Conservation (phyloP, 805 yeast genomes). For the Teunomyces aglyptinius region DNA sequence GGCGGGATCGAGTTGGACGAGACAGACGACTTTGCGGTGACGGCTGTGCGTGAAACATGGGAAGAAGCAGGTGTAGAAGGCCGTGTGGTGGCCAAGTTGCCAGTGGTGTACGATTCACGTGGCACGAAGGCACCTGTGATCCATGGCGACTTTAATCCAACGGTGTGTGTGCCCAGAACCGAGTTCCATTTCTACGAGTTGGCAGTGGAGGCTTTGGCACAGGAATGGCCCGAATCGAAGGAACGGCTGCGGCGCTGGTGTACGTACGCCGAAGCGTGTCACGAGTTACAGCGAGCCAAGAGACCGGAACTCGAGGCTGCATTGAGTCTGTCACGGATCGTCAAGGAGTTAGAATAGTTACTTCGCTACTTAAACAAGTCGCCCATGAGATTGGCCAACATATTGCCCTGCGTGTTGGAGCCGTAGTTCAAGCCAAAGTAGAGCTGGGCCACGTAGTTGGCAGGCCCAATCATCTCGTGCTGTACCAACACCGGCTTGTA, state of each 20-base stretch:
- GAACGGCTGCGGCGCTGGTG: conserved; percentile 75
- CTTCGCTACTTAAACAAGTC: conserved; percentile 41
- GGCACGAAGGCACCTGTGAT: conserved; percentile 39
- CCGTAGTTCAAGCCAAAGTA: conserved; percentile 58
- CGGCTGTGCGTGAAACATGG: conserved; percentile 92
- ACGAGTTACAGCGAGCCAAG: conserved; percentile 52
- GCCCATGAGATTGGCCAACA: conserved; percentile 66
- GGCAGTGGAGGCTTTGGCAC: conserved; percentile 53
- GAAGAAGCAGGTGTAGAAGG: conserved; percentile 95
- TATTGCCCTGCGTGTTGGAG: conserved; percentile 38
- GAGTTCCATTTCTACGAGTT: conserved; percentile 88
- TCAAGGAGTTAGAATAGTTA: too few relatives aligned
- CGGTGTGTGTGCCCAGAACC: conserved; percentile 60
- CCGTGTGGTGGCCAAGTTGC: conserved; percentile 51
- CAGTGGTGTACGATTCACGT: conserved; percentile 60
- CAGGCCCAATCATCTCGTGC: conserved; percentile 41
- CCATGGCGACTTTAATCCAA: conserved; percentile 33
- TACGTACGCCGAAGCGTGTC: conserved; percentile 62
- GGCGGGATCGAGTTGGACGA: conserved; percentile 95
- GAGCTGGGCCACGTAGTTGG: conserved; percentile 57
- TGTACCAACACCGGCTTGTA: conserved; percentile 40
- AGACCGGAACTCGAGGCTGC: conserved; percentile 70
- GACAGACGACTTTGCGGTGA: conserved; percentile 38
- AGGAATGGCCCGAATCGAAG: conserved; percentile 72
- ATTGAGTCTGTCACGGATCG: conserved; percentile 55